Percentiles rank a stretch among this genome's conserved stretches.
Evolutionary conservation across 2,329 filamentous ascomycete species (phyloP).

Genomic region (Diaporthe velutina): DNA sequence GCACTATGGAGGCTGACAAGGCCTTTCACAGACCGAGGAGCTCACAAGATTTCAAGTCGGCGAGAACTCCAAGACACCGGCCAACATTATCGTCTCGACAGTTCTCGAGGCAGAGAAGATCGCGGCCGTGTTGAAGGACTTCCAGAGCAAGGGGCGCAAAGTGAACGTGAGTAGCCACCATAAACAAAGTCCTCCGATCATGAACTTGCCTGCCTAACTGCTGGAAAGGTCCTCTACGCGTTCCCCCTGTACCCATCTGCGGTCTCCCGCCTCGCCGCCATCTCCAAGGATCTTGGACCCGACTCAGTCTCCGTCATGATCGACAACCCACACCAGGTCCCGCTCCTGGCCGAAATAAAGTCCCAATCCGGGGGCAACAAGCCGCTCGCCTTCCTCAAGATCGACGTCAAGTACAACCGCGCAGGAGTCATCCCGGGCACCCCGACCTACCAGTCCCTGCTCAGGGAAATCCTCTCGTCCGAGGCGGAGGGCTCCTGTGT

Average conservation of each 20-base stretch:
- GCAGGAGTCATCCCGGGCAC: conserved; percentile 71
- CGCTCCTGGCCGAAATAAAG: conserved; percentile 58
- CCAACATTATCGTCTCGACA: conserved; percentile 80
- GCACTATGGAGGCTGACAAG: not conserved
- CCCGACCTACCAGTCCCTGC: conserved; percentile 68
- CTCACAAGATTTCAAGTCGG: conserved; percentile 79
- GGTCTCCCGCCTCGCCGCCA: conserved; percentile 68
- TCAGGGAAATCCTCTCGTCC: conserved; percentile 69
- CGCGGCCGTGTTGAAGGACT: conserved; percentile 69
- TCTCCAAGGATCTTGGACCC: conserved; percentile 69
- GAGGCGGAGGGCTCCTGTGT: conserved; percentile 58
- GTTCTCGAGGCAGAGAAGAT: conserved; percentile 80
- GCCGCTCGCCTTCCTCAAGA: conserved; percentile 76
- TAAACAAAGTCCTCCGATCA: not conserved
- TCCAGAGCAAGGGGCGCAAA: conserved; percentile 63
- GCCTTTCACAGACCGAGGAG: conserved; percentile 68
- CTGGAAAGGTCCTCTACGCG: conserved; percentile 73
- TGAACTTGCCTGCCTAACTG: not conserved
- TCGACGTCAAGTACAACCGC: conserved; percentile 80
- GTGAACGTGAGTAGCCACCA: conserved; percentile 66
- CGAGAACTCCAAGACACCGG: conserved; percentile 56
- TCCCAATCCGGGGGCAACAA: conserved; percentile 57
- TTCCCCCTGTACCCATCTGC: conserved; percentile 75
- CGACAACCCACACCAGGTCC: conserved; percentile 75
- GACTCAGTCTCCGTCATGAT: conserved; percentile 74